phyloP scores from a whole-genome alignment of 805 yeast species.

The Cyberlindnera galapagoensis region DNA sequence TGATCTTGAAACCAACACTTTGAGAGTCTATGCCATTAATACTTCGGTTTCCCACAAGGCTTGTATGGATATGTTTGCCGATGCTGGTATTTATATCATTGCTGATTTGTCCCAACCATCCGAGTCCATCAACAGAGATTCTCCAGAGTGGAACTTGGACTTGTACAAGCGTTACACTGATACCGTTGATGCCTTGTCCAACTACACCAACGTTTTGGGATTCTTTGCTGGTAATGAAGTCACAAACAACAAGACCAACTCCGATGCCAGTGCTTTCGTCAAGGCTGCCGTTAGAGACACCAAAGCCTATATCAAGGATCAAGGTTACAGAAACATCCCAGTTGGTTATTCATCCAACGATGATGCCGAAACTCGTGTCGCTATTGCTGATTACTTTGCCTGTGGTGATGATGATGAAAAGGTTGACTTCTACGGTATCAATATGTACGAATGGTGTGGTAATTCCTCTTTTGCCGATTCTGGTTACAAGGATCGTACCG shows the following conservation, averaged over 20 bases:
- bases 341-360: constrained; percentile 89
- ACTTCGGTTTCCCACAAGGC: constrained; percentile 57
- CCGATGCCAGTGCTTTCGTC: constrained; percentile 78
- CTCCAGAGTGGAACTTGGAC: constrained; percentile 65
- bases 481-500: constrained; percentile 67
- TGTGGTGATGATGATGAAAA: constrained; percentile 58
- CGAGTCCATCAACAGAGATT: constrained; percentile 59
- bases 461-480: constrained; percentile 51
- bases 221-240: constrained; percentile 94
- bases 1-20: constrained; percentile 55
- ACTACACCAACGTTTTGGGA: constrained; percentile 72
- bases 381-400: constrained; percentile 72
- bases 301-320: constrained; percentile 58
- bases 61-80: constrained; percentile 62
- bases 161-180: constrained; percentile 65
- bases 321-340: constrained; percentile 67
- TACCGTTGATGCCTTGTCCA: constrained; percentile 66
- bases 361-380: constrained; percentile 62
- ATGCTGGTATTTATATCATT: constrained; percentile 79
- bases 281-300: constrained; percentile 86
- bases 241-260: constrained; percentile 61
- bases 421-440: constrained; percentile 76
- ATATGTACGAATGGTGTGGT: constrained; percentile 94
- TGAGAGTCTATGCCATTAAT: constrained; percentile 76
- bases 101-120: constrained; percentile 79